Base-by-base conservation (phyloP, 2,329 filamentous ascomycete species). In the Aspergillus chevalieri region DNA sequence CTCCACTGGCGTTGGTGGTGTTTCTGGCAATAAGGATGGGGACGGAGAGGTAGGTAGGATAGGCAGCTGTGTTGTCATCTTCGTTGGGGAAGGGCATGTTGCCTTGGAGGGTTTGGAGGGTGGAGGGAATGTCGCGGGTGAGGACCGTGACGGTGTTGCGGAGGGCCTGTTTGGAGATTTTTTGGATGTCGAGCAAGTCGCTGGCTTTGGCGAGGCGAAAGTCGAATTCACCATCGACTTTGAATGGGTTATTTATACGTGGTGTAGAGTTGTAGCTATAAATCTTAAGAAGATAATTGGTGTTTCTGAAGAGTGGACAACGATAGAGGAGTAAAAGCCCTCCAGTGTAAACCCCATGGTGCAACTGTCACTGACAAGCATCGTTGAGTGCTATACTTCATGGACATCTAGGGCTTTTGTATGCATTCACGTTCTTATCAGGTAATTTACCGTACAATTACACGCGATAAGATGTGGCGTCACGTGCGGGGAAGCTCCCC, bases 401-500 rank as follows among this genome's bases (percentile, higher is more conserved):
- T 41, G 36, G 10, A 45, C 48, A 24, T 34, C 44, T 15, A 42
- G 51, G 26, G 28, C 44, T 19, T 49, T 49, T 14, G 24, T 50
- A 21, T 41, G 15, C 38, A 21, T 9, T 22, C 38, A 41, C 22
- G 38, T 21, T 39, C 43, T 54, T 52, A 54, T 52, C 52, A 36
- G 34, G 6, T 36, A 17, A 17, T 36, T 17, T 36, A 36, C n/a
- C n/a, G 6, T 36, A 17, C 34, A 17, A 36, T 36, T 17, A 36
- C 34, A 17, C 34, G 6, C 5, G 47, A 52, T 52, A 52, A 43
- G 39, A 50, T 49, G 47, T 51, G 54, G 38, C 17, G 48, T 56
- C 54, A 56, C 54, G 54, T 56, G 54, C 36, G 47, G 54, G 49
- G 46, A 47, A 47, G 36, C 48, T 52, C 46, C 47, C 44, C 47